Evolutionary conservation across 257 asterid species (phyloP).

Genomic region (Capsicum chinense): DNA sequence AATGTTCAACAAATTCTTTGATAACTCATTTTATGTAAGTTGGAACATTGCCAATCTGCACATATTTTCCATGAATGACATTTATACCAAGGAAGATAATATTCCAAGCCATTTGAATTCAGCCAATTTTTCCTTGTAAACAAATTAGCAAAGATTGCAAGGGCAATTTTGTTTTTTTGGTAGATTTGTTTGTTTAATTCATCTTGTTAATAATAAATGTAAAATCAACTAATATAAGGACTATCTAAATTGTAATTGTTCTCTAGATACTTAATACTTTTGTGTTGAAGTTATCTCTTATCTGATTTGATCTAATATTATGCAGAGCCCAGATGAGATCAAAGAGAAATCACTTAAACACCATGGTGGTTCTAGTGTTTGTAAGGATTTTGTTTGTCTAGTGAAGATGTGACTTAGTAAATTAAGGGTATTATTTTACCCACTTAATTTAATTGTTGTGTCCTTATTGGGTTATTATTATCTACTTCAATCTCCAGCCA

Average conservation of each 20-base stretch:
- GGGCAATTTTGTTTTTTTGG: too few species aligned
- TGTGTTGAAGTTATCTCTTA: too few species aligned
- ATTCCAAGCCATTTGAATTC: background rate
- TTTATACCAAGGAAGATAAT: background rate
- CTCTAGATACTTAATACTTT: too few species aligned
- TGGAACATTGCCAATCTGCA: background rate
- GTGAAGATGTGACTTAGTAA: slow-evolving; percentile 70
- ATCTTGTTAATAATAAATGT: slow-evolving; percentile 12
- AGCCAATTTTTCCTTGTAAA: too few species aligned
- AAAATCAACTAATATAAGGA: background rate
- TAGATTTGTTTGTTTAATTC: background rate
- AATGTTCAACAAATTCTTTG: slow-evolving; percentile 45
- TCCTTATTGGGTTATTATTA: slow-evolving; percentile 9
- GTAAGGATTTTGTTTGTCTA: too few species aligned
- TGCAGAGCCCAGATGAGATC: too few species aligned
- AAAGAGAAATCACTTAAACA: too few species aligned
- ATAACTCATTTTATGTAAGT: slow-evolving; percentile 20
- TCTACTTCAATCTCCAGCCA: background rate
- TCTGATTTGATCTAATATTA: too few species aligned
- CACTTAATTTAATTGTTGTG: background rate
- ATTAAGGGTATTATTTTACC: slow-evolving; percentile 60
- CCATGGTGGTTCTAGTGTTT: too few species aligned
- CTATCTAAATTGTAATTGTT: background rate
- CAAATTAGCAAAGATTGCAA: too few species aligned
- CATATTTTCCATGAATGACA: background rate